phyloP scores from a whole-genome alignment of 495 filamentous ascomycete genomes.

The Hyaloscypha hepaticicola region DNA sequence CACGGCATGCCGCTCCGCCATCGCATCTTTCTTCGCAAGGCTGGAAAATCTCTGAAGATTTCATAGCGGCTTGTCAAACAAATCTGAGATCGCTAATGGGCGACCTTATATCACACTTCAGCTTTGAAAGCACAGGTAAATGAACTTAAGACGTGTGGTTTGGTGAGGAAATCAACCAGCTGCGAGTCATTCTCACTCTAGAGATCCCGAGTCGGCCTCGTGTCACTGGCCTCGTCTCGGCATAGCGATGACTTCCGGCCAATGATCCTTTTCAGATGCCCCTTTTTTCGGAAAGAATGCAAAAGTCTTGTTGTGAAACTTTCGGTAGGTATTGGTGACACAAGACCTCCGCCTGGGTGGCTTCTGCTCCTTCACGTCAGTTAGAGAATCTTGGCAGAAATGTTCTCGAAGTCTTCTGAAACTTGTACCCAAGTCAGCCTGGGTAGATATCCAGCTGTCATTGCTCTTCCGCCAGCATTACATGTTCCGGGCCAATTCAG shows the following conservation, averaged over 20 bases:
- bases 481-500: too few species aligned
- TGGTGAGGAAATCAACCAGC: not conserved
- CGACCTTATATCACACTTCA: not conserved
- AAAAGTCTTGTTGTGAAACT: constrained; percentile 10
- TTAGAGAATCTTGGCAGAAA: not conserved
- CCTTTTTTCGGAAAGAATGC: not conserved
- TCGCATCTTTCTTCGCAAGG: not conserved
- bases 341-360: not conserved
- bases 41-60: not conserved
- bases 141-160: not conserved
- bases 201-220: constrained; percentile 6
- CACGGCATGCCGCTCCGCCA: not conserved
- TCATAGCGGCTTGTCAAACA: not conserved
- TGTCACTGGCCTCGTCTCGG: constrained; percentile 8
- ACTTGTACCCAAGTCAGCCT: not conserved
- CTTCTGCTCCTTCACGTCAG: not conserved
- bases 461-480: too few species aligned
- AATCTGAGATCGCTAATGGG: not conserved
- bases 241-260: constrained; percentile 10
- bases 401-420: constrained; percentile 8
- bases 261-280: constrained; percentile 5
- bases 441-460: not conserved
- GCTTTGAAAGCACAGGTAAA: not conserved
- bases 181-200: not conserved
- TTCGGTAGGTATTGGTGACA: constrained; percentile 5